These are phyloP conservation scores for Echium plantagineum DNA, from an alignment of 257 asterid genomes.

Conservation along the genomic window DNA sequence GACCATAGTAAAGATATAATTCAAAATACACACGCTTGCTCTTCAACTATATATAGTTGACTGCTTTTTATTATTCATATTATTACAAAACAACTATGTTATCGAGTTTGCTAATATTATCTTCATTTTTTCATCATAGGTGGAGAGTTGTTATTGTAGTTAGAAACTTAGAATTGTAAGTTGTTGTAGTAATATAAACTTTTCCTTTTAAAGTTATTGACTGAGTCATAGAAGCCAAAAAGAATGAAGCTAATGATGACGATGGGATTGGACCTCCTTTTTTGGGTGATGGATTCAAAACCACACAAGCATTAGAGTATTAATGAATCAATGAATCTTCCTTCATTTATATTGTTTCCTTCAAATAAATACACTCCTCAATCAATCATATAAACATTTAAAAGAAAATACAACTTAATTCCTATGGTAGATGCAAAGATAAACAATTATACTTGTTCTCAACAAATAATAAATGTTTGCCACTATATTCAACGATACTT, in stretches of 20 bases:
- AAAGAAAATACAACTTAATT: too few species aligned
- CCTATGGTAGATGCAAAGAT: too few species aligned
- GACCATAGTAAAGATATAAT: not conserved
- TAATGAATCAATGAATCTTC: not conserved
- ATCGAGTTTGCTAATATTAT: too few species aligned
- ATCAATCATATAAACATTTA: too few species aligned
- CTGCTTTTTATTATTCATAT: not conserved
- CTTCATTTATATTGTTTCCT: too few species aligned
- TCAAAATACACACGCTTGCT: not conserved
- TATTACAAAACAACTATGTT: too few species aligned
- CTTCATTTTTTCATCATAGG: too few species aligned
- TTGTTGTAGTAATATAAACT: not conserved
- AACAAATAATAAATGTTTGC: too few species aligned
- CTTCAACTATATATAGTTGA: not conserved
- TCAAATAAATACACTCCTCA: too few species aligned
- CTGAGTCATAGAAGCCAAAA: not conserved
- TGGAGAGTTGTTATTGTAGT: not conserved
- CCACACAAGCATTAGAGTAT: not conserved
- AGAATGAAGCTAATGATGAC: not conserved
- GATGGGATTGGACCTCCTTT: not conserved
- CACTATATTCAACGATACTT: too few species aligned
- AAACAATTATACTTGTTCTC: too few species aligned
- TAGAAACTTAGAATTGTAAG: too few species aligned
- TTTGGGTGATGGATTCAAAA: not conserved
- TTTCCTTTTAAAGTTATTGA: not conserved